These are phyloP conservation scores for Scenedesmus sp. DNA, from an alignment of 163 green algal species.

Conservation along the genomic window DNA sequence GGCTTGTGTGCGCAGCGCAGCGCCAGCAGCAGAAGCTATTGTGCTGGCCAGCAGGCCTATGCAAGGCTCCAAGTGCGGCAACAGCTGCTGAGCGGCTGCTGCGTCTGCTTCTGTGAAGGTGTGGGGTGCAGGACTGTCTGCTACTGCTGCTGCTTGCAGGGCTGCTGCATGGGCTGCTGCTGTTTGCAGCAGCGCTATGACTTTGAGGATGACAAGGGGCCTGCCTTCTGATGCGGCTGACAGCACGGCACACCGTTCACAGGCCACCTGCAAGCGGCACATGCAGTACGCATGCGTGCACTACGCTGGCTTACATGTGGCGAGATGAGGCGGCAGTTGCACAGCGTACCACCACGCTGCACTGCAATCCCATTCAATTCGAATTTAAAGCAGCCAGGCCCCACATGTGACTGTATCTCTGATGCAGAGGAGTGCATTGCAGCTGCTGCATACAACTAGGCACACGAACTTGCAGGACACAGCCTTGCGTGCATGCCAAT, in stretches of 20 bases:
- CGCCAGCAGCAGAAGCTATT: neutral
- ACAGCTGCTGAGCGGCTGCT: constrained; percentile 10
- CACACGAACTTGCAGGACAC: too few species aligned
- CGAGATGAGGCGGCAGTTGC: too few species aligned
- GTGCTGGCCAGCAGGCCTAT: constrained; percentile 21
- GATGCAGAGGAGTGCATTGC: too few species aligned
- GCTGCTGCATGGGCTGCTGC: constrained; percentile 3
- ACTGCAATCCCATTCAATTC: too few species aligned
- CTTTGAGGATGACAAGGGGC: constrained; percentile 31
- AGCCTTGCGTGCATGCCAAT: too few species aligned
- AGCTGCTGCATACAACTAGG: too few species aligned
- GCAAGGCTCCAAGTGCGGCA: constrained; percentile 20
- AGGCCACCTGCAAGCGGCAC: neutral
- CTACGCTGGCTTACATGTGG: neutral
- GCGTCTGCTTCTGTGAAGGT: neutral
- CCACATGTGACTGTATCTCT: too few species aligned
- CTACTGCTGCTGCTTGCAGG: neutral
- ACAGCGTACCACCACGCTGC: too few species aligned
- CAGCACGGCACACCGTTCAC: neutral
- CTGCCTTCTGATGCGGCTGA: neutral
- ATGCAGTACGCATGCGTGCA: neutral
- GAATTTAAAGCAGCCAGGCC: too few species aligned
- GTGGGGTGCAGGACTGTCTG: neutral
- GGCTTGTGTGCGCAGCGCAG: neutral
- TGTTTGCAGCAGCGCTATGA: constrained; percentile 26